Evolutionary conservation across 2,329 filamentous ascomycete genomes (phyloP), one percentile per base, ranked within the genome.

Genomic region (Fusarium sp.): DNA sequence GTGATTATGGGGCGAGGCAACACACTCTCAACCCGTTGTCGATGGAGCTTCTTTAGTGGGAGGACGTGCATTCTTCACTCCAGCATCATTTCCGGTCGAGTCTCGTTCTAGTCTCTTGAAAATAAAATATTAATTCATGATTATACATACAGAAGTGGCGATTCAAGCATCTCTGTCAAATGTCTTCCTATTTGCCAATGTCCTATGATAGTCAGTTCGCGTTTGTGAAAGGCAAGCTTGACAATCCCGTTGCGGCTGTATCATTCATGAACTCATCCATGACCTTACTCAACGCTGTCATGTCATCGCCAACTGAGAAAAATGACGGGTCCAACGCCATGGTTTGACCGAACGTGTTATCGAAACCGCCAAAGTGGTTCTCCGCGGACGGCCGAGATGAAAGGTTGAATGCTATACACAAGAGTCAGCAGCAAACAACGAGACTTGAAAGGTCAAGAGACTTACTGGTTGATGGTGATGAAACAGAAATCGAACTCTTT

Each of bases 321-420:
- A 75, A 66, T 15, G 52, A 68, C 14, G 63, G 48, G n/a, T 75
- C 70, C 11, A 74, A 39, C 18, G 63, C 48, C 55, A 75, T 64
- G 18, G 49, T 54, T 44, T 75, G 72, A 14, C 57, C 68, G 18
- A 58, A 71, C 6, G 36, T 66, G 22, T 58, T 66, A 52, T 64
- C 61, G 33, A 66, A 75, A 22, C 28, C 31, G 26, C 54, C 61
- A 20, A 71, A 48, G 13, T 31, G 39, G 15, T 38, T 42, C 13
- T 26, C 41, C 9, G 31, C 45, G 11, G 47, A 31, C n/a, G 33
- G 9, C n/a, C 44, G n/a, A 24, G 39, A 45, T 28, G 20, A 44
- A 7, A n/a, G 26, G 26, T 22, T 31, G 15, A 57, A 38, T 35
- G 24, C 42, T 66, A 44, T 44, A 24, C 33, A 58, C 17, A 28